Evolutionary conservation across 345 rosid genomes (phyloP), one percentile per base, ranked within the genome.

Genomic region (Camelina hispida): DNA sequence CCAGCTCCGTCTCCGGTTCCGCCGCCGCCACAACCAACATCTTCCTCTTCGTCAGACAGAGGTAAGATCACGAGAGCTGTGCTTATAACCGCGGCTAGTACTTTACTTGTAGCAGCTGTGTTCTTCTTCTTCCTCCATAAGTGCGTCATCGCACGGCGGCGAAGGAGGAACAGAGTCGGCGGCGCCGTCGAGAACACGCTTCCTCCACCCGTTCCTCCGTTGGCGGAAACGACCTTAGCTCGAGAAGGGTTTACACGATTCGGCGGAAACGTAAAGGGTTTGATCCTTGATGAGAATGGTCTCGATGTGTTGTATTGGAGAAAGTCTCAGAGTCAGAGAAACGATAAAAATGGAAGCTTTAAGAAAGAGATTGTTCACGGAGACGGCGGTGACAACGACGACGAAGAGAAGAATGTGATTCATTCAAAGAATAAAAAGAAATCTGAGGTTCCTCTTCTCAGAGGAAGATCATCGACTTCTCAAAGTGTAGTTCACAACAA

Each of bases 381-480:
- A 6, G 53, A 38, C 42, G 12, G 9, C 4, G 43, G 44, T 6
- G 15, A 61, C 9, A 51, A 47, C 2, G 11, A 76, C 12, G 58
- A 47, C 4, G 17, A 72, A 61, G 46, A 75, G 32, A 75, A 76
- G 28, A 73, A 66, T 51, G 79, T 68, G 17, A 38, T 62, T 47
- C 28, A 61, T 56, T 52, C 65, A 0, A 73, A 62, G 51, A 63
- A 64, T 54, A 77, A 79, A 9, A 83, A 76, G 51, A 83, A 67
- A 22, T 42, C 84, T n/a, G 90, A 86, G 74, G 71, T 81, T 64
- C 92, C 91, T 81, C 82, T 88, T 70, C 92, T 89, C 30, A 76
- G 87, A 32, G 96, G 91, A 57, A 81, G 79, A 66, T 89, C 93
- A 5, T 82, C 96, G 0, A 74, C 79, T 69, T 84, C 93, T 16